Evolutionary conservation across 1,284 basidiomycete species (phyloP).

Genomic region (Laetiporus sulphureus): DNA sequence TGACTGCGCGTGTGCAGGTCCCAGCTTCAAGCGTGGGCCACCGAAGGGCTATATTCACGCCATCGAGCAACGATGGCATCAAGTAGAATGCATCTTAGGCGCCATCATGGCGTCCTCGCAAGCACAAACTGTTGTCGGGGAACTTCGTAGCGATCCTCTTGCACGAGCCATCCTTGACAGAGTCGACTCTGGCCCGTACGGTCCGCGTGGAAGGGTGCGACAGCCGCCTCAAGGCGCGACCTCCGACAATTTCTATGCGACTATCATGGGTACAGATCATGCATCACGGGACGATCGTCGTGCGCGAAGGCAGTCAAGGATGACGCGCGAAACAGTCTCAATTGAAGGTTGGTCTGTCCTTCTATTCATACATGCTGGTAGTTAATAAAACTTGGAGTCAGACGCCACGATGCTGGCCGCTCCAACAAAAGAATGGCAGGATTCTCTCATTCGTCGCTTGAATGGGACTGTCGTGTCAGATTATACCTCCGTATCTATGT

Average conservation of each 20-base stretch:
- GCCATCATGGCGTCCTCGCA: conserved; percentile 67
- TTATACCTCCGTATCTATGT: too few relatives aligned
- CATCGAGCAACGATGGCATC: conserved; percentile 84
- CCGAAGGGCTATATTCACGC: conserved; percentile 89
- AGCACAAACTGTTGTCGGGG: conserved; percentile 61
- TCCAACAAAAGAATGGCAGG: conserved; percentile 74
- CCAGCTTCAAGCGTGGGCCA: conserved; percentile 79
- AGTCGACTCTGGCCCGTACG: conserved; percentile 74
- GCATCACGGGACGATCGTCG: conserved; percentile 49
- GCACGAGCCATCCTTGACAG: conserved; percentile 65
- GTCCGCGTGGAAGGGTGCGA: conserved; percentile 47
- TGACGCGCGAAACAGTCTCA: conserved; percentile 72
- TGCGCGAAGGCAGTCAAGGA: conserved; percentile 64
- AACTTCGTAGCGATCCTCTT: conserved; percentile 63
- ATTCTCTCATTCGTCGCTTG: conserved; percentile 53
- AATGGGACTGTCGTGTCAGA: too few relatives aligned
- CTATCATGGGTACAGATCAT: conserved; percentile 57
- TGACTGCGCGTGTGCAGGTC: conserved; percentile 36
- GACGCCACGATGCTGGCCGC: conserved; percentile 54
- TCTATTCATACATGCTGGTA: too few relatives aligned
- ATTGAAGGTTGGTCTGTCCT: conserved; percentile 58
- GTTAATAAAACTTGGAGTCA: too few relatives aligned
- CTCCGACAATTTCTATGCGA: conserved; percentile 66
- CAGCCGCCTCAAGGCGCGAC: conserved; percentile 40
- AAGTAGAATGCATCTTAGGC: conserved; percentile 80